These are phyloP conservation scores for Paraconiothyrium sp. DNA, from an alignment of 2,329 filamentous ascomycete genomes.

Conservation along the genomic window DNA sequence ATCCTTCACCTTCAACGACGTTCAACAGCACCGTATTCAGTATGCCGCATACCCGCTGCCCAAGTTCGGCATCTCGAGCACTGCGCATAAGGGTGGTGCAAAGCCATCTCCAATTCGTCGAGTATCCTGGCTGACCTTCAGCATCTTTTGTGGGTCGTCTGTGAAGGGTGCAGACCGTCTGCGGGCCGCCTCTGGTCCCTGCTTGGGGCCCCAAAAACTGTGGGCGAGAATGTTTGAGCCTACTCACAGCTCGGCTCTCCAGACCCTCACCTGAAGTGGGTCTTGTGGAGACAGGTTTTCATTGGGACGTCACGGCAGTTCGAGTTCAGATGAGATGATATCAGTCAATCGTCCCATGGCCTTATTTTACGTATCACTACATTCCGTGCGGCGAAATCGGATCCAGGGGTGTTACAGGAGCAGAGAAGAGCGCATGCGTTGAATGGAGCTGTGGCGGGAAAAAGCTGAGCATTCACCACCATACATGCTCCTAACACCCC, in stretches of 20 bases:
- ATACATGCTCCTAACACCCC: not conserved
- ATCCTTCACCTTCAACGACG: slow-evolving; percentile 4
- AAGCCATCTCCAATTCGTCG: slow-evolving; percentile 1
- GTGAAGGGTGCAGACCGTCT: slow-evolving; percentile 4
- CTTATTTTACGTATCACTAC: slow-evolving; percentile 7
- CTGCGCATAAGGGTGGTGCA: slow-evolving; percentile 7
- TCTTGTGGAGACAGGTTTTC: slow-evolving; percentile 7
- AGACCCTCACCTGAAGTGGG: not conserved
- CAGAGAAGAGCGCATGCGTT: not conserved
- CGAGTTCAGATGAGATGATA: not conserved
- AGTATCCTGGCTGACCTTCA: not conserved
- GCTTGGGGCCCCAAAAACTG: slow-evolving; percentile 5
- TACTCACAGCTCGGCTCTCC: slow-evolving; percentile 5
- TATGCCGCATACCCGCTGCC: slow-evolving; percentile 6
- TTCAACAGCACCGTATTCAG: not conserved
- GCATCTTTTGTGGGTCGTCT: slow-evolving; percentile 2
- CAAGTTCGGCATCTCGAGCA: not conserved
- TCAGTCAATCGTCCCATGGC: not conserved
- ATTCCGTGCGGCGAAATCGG: not conserved
- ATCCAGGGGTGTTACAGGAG: not conserved
- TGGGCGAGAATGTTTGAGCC: not conserved
- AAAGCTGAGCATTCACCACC: not conserved
- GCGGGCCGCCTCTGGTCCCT: slow-evolving; percentile 11
- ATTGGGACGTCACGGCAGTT: not conserved
- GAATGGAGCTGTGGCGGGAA: not conserved